Evolutionary conservation across 2,329 filamentous ascomycete genomes (phyloP), one percentile per base, ranked within the genome.

Genomic region (Talaromyces islandicus): DNA sequence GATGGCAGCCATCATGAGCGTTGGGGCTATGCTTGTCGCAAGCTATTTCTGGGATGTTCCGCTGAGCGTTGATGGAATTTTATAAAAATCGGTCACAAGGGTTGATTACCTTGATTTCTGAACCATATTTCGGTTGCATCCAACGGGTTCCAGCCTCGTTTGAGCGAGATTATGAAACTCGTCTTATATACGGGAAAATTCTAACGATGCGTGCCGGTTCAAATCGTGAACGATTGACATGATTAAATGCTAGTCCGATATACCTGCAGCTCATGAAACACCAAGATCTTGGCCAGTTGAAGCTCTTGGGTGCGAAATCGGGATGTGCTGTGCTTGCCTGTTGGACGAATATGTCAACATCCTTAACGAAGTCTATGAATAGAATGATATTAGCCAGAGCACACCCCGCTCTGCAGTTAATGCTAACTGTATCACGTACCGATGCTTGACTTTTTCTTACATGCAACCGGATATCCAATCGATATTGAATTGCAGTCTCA

Each of bases 1-100:
- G 60, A 97, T 97, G 93, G 92, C 93, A 0, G 81, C 85, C 14
- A 80, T 81, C 4, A 92, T 96, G 84, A 96, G 90, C 71, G 65
- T 92, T 19, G 85, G 88, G 4, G 89, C 87, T 4, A 95, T 97
- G 85, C 79, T 77, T 0, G 75, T 85, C 57, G 70, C 75, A 1
- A 64, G 69, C 46, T 74, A 70, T 63, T 54, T 66, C 29, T 77
- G 73, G 74, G 69, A 64, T 24, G 51, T 74, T 48, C 61, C 61
- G 4, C 57, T 62, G 41, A 56, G 46, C 9, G 48, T 59, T 19
- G 53, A 43, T 2, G 57, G 55, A 17, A 3, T 56, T n/a, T 50
- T 62, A 52, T 55, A 24, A 38, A 21, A 9, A 21, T 7, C 17
- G 10, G 21, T 9, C n/a, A 17, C 7, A 24, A 54, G 25, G 10